A percentile compares a stretch with the other conserved stretches of the same genome.
phyloP scores from a whole-genome alignment of 2,329 filamentous ascomycete genomes.

The Aaosphaeria pasadenensis region DNA sequence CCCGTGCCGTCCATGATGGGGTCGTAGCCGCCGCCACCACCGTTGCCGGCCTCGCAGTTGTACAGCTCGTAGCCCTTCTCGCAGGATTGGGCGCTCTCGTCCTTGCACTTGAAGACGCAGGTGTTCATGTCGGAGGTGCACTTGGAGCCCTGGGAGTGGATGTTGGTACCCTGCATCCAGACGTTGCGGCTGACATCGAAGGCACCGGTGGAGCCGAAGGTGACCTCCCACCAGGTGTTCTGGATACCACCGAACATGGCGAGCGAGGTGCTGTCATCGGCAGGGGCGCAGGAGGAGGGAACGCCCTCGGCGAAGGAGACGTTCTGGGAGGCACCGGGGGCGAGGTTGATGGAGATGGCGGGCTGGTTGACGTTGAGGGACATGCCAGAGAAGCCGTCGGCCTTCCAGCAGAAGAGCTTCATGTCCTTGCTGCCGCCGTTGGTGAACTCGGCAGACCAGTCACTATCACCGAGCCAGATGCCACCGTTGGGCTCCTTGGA shows the following conservation, averaged over 20 bases:
- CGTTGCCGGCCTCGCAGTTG: slow-evolving; percentile 28
- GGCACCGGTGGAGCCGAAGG: slow-evolving; percentile 36
- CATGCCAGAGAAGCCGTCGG: slow-evolving; percentile 31
- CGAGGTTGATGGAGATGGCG: slow-evolving; percentile 39
- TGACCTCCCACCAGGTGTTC: slow-evolving; percentile 48
- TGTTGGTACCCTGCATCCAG: slow-evolving; percentile 43
- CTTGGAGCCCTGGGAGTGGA: slow-evolving; percentile 38
- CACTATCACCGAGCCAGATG: slow-evolving; percentile 36
- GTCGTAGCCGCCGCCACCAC: slow-evolving; percentile 30
- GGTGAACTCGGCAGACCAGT: slow-evolving; percentile 31
- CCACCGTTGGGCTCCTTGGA: slow-evolving; percentile 22
- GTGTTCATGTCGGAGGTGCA: slow-evolving; percentile 42
- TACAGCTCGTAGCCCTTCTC: slow-evolving; percentile 37
- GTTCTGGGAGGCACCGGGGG: slow-evolving; percentile 30
- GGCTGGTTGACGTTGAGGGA: slow-evolving; percentile 35
- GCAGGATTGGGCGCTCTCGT: not conserved
- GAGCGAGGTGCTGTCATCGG: slow-evolving; percentile 34
- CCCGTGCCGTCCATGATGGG: slow-evolving; percentile 19
- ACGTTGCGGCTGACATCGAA: slow-evolving; percentile 45
- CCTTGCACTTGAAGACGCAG: slow-evolving; percentile 45
- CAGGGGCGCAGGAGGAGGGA: slow-evolving; percentile 41
- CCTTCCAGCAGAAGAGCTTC: slow-evolving; percentile 37
- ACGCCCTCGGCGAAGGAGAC: slow-evolving; percentile 38
- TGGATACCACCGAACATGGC: slow-evolving; percentile 37
- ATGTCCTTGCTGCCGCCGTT: slow-evolving; percentile 31